phyloP scores from a whole-genome alignment of 805 yeast species.

The Citeromyces matritensis region DNA sequence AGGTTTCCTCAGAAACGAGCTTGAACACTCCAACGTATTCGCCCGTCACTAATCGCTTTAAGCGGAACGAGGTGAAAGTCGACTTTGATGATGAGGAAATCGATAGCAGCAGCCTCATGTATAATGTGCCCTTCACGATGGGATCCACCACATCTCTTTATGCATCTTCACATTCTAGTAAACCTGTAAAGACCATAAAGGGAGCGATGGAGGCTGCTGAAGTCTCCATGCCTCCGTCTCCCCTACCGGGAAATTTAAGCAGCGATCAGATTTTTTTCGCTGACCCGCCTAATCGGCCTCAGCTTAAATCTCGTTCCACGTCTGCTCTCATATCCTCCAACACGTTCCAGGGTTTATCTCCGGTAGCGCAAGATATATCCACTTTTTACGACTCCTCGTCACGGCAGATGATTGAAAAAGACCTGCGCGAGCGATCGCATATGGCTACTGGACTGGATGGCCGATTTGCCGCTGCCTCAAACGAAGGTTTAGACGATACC shows the following conservation, averaged over 20 bases:
- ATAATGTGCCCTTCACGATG: constrained; percentile 37
- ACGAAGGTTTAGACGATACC: constrained; percentile 38
- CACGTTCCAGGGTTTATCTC: constrained; percentile 12
- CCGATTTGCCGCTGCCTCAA: too few species aligned
- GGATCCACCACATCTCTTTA: constrained; percentile 15
- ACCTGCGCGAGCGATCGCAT: constrained; percentile 23
- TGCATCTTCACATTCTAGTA: constrained; percentile 2
- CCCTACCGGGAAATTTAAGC: constrained; percentile 18
- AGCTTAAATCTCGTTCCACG: too few species aligned
- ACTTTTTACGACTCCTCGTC: constrained; percentile 23
- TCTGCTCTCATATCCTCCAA: constrained; percentile 1
- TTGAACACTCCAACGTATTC: neutral
- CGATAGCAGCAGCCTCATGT: constrained; percentile 23
- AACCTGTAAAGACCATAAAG: constrained; percentile 2
- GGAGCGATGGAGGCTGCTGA: constrained; percentile 2
- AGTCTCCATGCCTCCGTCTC: constrained; percentile 25
- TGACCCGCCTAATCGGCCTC: neutral
- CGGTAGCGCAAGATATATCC: constrained; percentile 22
- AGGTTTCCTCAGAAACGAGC: neutral
- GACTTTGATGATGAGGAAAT: constrained; percentile 17
- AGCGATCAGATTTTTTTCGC: neutral
- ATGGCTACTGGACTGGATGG: constrained; percentile 17
- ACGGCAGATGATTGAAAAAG: constrained; percentile 16
- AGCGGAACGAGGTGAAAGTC: neutral
- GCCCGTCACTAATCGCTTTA: neutral